These are phyloP conservation scores for Athelia sp. DNA, from an alignment of 1,284 basidiomycete genomes.

Conservation along the genomic window DNA sequence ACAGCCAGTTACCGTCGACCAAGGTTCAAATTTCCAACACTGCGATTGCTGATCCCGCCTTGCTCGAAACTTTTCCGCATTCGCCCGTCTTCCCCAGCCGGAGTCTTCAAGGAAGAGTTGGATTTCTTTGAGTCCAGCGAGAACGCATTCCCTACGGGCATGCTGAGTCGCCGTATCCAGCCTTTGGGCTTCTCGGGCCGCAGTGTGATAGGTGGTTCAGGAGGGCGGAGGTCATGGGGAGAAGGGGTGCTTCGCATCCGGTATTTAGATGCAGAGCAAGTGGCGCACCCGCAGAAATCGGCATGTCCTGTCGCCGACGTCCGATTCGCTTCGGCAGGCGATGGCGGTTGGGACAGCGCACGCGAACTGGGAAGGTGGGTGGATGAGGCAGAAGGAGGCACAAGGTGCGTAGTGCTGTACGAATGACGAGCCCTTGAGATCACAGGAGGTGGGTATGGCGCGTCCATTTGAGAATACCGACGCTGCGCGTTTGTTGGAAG, in stretches of 20 bases:
- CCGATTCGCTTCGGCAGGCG: background rate
- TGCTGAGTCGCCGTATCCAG: slow-evolving; percentile 73
- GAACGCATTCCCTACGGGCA: slow-evolving; percentile 60
- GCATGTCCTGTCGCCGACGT: slow-evolving; percentile 37
- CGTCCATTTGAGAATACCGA: slow-evolving; percentile 2
- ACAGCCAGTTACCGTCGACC: background rate
- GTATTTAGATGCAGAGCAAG: slow-evolving; percentile 53
- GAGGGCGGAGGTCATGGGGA: slow-evolving; percentile 34
- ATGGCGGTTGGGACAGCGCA: background rate
- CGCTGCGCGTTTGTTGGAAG: slow-evolving; percentile 22
- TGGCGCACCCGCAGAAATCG: slow-evolving; percentile 56
- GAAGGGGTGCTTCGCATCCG: slow-evolving; percentile 20
- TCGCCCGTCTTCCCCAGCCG: background rate
- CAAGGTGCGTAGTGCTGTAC: slow-evolving; percentile 41
- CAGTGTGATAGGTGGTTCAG: slow-evolving; percentile 34
- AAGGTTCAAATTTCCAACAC: background rate
- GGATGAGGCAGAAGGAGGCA: slow-evolving; percentile 27
- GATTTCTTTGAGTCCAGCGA: slow-evolving; percentile 39
- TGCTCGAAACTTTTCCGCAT: background rate
- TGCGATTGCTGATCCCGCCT: slow-evolving; percentile 1
- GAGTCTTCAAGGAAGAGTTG: background rate
- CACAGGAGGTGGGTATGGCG: background rate
- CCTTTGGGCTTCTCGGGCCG: slow-evolving; percentile 57
- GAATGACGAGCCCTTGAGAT: slow-evolving; percentile 25
- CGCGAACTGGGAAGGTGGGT: slow-evolving; percentile 9